phyloP scores from a whole-genome alignment of 1,284 basidiomycete species.

The Gymnopus androsaceus region DNA sequence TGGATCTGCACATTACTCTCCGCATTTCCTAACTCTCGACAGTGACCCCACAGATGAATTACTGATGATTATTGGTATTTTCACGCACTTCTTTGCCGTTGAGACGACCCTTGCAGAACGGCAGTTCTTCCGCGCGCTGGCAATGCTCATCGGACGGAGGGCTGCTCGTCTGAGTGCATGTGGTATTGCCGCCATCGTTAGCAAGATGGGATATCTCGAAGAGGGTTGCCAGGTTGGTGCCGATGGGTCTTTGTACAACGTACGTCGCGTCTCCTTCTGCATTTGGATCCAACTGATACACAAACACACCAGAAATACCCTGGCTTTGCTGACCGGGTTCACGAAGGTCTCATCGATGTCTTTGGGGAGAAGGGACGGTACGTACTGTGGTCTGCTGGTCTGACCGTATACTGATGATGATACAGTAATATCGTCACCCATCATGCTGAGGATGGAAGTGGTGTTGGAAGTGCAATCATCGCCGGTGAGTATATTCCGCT shows the following conservation, averaged over 20 bases:
- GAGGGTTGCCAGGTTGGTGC: constrained; percentile 89
- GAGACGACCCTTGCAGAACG: constrained; percentile 94
- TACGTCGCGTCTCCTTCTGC: constrained; percentile 39
- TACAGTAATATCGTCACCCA: constrained; percentile 75
- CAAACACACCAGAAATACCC: constrained; percentile 80
- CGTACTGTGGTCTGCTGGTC: constrained; percentile 34
- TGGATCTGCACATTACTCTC: not conserved
- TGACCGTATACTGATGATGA: not conserved
- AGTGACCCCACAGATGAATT: constrained; percentile 98
- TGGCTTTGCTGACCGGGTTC: constrained; percentile 85
- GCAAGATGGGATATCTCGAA: constrained; percentile 89
- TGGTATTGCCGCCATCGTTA: constrained; percentile 92
- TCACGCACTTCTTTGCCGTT: constrained; percentile 92
- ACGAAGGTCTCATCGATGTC: constrained; percentile 87
- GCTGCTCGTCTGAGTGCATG: constrained; percentile 89
- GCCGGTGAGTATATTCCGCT: constrained; percentile 60
- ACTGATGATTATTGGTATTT: constrained; percentile 94
- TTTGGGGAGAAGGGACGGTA: constrained; percentile 92
- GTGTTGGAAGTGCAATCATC: constrained; percentile 95
- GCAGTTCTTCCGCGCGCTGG: constrained; percentile 92
- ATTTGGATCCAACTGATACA: constrained; percentile 5
- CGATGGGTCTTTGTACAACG: constrained; percentile 92
- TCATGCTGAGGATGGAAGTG: constrained; percentile 93
- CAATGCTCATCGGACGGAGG: constrained; percentile 86
- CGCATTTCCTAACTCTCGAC: constrained; percentile 6